Evolutionary conservation across 148 eudicot species (phyloP), one percentile per base, ranked within the genome.

Genomic region (Rhododendron ferrugineum): DNA sequence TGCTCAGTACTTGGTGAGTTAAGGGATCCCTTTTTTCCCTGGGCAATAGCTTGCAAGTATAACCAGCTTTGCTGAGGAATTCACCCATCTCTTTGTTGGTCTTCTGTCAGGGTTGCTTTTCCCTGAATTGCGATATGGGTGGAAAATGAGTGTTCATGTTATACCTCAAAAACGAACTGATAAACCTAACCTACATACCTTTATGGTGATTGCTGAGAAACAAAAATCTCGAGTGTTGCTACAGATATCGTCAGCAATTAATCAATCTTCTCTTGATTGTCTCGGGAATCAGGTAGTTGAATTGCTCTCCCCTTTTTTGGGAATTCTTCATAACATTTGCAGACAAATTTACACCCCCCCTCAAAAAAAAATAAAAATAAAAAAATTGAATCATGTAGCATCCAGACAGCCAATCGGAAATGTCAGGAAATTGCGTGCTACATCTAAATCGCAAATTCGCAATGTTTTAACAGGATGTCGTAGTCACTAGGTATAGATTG

Each of bases 41-140:
- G 6, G 32, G n/a, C 60, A 44, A 68, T 74, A 52, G 23, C 83
- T n/a, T 80, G 80, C 84, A 80, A 74, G 18, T 62, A 79, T 83
- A 73, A 50, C 18, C 32, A 20, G 42, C 15, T 80, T 37, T 56
- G 52, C 14, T 73, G 47, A 23, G 47, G n/a, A 47, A 78, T 82
- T 40, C 56, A 18, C 6, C 13, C 23, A 37, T 56, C 56, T 81
- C 52, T 49, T 56, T 66, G 6, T 70, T 56, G 40, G 60, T 84
- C 76, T 74, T 37, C 28, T 84, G 18, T 23, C 90, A 96, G 99
- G 93, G 74, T 86, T 95, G 80, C 93, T 97, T 87, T 92, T 97
- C 82, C 93, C 95, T 37, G 93, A 93, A 86, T 97, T 97, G 40
- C 93, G 99, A 50, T 91, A 89, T 89, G 99, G 99, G 62, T 97